phyloP scores from a whole-genome alignment of 2,329 filamentous ascomycete genomes.

The Davidsoniella virescens region DNA sequence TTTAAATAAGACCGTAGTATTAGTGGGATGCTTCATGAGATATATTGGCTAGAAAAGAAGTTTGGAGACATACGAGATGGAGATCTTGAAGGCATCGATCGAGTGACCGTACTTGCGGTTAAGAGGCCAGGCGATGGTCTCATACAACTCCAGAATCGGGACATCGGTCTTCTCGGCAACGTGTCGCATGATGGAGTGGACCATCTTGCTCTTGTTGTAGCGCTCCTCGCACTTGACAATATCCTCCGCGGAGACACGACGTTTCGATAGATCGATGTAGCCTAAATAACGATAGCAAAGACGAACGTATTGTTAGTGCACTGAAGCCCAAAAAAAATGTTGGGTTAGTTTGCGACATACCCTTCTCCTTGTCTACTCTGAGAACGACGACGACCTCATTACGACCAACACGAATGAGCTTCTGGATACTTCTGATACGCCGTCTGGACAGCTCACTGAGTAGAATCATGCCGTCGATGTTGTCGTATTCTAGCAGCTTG shows the following conservation, averaged over 20 bases:
- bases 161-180: constrained; percentile 92
- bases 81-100: constrained; percentile 96
- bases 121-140: constrained; percentile 88
- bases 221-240: constrained; percentile 97
- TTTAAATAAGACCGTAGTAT: background rate
- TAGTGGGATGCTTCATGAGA: background rate
- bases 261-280: constrained; percentile 98
- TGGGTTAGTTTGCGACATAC: constrained; percentile 23
- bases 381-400: constrained; percentile 98
- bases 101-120: constrained; percentile 96
- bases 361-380: constrained; percentile 98
- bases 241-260: constrained; percentile 92
- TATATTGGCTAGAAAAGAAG: background rate
- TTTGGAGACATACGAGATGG: constrained; percentile 62
- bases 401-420: constrained; percentile 91
- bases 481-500: constrained; percentile 98
- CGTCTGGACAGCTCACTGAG: constrained; percentile 92
- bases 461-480: constrained; percentile 99
- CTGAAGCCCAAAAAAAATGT: background rate
- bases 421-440: constrained; percentile 97
- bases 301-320: constrained; percentile 1
- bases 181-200: constrained; percentile 97
- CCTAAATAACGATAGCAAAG: constrained; percentile 22
- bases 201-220: constrained; percentile 99
- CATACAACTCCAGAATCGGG: constrained; percentile 88